Percentiles rank a stretch among this genome's conserved stretches.
Evolutionary conservation across 129 eudicot species (phyloP).

Genomic region (Deinandra increscens): DNA sequence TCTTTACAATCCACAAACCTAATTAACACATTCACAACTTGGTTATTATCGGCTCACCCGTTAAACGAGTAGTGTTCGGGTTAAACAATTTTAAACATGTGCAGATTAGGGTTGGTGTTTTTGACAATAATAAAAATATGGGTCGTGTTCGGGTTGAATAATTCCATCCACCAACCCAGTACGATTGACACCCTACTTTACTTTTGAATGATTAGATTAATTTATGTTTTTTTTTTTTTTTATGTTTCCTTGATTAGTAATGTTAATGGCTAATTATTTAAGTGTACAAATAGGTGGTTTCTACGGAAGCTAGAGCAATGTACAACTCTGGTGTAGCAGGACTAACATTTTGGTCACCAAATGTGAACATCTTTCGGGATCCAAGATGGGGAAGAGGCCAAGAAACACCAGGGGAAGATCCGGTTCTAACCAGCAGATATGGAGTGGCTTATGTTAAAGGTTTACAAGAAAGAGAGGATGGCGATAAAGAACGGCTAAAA

Average conservation of each 20-base stretch:
- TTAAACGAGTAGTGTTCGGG: too few species aligned
- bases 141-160: too few species aligned
- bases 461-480: conserved; percentile 49
- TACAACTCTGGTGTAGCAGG: conserved; percentile 82
- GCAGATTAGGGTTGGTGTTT: too few species aligned
- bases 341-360: conserved; percentile 93
- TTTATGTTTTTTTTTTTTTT: background rate
- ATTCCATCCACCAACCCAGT: too few species aligned
- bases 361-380: conserved; percentile 83
- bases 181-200: too few species aligned
- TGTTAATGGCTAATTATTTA: background rate
- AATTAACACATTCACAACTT: too few species aligned
- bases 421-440: conserved; percentile 50
- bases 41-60: too few species aligned
- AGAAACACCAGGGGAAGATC: conserved; percentile 99
- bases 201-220: too few species aligned
- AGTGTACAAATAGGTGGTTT: conserved; percentile 58
- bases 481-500: conserved; percentile 32
- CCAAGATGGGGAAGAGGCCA: conserved; percentile 99
- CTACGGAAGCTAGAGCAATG: conserved; percentile 93
- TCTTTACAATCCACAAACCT: too few species aligned
- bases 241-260: background rate
- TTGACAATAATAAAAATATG: too few species aligned
- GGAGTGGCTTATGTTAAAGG: conserved; percentile 70
- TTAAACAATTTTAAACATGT: too few species aligned